A percentile compares a stretch with the other conserved stretches of the same genome.
phyloP scores from a whole-genome alignment of 148 eudicot genomes.

The Gaultheria prostrata region DNA sequence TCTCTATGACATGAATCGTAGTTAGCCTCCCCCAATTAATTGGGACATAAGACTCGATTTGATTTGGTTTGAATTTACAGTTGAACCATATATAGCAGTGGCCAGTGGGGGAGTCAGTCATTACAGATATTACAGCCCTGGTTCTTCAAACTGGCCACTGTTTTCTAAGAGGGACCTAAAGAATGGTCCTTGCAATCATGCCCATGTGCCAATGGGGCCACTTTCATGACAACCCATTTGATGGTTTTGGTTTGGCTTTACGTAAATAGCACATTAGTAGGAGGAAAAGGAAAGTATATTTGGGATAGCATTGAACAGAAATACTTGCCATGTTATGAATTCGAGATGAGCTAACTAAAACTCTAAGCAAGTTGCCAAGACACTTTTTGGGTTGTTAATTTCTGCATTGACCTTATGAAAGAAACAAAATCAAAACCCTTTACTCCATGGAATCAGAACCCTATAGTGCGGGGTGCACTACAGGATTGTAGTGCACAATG shows the following conservation, averaged over 20 bases:
- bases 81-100: too few species aligned
- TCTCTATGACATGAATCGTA: too few species aligned
- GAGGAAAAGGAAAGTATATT: too few species aligned
- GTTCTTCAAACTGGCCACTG: not conserved
- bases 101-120: not conserved
- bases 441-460: too few species aligned
- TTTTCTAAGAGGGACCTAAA: not conserved
- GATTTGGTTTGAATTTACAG: too few species aligned
- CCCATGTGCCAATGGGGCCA: not conserved
- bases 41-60: too few species aligned
- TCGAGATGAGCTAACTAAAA: not conserved
- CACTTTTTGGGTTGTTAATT: not conserved
- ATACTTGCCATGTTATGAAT: too few species aligned
- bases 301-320: too few species aligned
- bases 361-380: not conserved
- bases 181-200: not conserved
- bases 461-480: too few species aligned
- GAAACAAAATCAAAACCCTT: not conserved
- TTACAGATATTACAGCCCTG: not conserved
- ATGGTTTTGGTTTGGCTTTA: not conserved
- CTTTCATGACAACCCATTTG: not conserved
- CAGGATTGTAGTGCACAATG: too few species aligned
- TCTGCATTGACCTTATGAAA: not conserved
- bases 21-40: too few species aligned
- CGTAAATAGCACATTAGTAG: not conserved